Percentiles rank a stretch among this genome's conserved stretches.
phyloP scores from a whole-genome alignment of 2,329 filamentous ascomycete species.

The Chaetothyriales sp. region DNA sequence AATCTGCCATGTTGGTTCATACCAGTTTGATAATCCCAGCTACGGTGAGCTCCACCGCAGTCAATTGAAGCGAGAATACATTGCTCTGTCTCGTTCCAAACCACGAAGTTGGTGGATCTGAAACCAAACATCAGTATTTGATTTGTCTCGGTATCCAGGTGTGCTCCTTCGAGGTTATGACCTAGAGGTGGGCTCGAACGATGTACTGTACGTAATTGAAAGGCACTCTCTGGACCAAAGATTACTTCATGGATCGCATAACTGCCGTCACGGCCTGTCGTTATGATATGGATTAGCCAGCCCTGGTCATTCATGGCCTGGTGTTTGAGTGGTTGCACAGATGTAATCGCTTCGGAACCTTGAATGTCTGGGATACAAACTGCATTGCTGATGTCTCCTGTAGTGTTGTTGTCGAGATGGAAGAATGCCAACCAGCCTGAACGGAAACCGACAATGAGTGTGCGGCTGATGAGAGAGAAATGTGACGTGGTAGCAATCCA shows the following conservation, averaged over 20 bases:
- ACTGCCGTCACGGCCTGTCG: slow-evolving; percentile 63
- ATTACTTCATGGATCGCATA: slow-evolving; percentile 49
- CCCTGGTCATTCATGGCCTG: slow-evolving; percentile 11
- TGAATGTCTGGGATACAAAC: slow-evolving; percentile 26
- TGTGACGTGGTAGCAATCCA: background rate
- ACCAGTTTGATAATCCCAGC: slow-evolving; percentile 46
- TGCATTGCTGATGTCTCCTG: background rate
- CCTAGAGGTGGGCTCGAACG: slow-evolving; percentile 57
- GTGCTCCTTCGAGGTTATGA: slow-evolving; percentile 61
- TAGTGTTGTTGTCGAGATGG: slow-evolving; percentile 6
- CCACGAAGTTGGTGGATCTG: slow-evolving; percentile 60
- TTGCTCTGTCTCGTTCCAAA: slow-evolving; percentile 63
- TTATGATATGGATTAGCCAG: slow-evolving; percentile 42
- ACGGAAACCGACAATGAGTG: slow-evolving; percentile 43
- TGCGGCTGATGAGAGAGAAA: slow-evolving; percentile 9
- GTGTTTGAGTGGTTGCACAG: slow-evolving; percentile 39
- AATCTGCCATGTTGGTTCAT: slow-evolving; percentile 34
- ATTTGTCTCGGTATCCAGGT: slow-evolving; percentile 38
- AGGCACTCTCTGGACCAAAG: background rate
- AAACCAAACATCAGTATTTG: slow-evolving; percentile 65
- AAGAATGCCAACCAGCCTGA: slow-evolving; percentile 42
- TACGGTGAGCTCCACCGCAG: slow-evolving; percentile 74
- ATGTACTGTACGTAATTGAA: slow-evolving; percentile 43
- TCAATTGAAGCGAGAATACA: slow-evolving; percentile 58
- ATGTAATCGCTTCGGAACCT: slow-evolving; percentile 53